Evolutionary conservation across 2,329 filamentous ascomycete genomes (phyloP), one percentile per base, ranked within the genome.

Genomic region (Cladophialophora immunda): DNA sequence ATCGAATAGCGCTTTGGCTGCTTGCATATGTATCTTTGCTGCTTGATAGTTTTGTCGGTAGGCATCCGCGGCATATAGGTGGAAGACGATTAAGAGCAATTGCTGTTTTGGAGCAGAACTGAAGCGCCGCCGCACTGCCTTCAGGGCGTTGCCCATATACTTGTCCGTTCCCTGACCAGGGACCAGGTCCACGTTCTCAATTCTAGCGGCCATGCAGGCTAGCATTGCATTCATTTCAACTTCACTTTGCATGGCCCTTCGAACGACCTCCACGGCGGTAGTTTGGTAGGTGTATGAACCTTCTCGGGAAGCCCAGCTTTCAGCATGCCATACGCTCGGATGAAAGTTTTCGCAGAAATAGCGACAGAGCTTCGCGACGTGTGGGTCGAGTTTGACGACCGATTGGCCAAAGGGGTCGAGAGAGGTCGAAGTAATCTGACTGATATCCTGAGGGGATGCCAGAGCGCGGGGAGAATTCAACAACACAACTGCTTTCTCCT

Each of bases 161-260:
- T 64, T 68, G 54, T 69, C 66, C 17, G 70, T 71, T 15, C 63
- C 64, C 58, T 71, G 68, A 22, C 64, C 64, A 8, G 68, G 66
- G 11, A 67, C 45, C 15, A 47, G 13, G 41, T 71, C 70, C 32
- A 71, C 70, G 47, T 70, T 68, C 52, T 71, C 66, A 7, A 66
- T 59, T 56, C 70, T 55, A n/a, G 70, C 64, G 13, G 70, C 66
- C 70, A 71, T 71, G 63, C 68, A 68, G 29, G 70, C 70, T 27
- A 71, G 57, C 58, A 71, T 69, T 5, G 70, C 70, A 52, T 70
- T 70, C 70, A 71, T 71, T 52, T 71, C 70, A 7, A 71, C 68
- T 45, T 71, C 70, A 29, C 64, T 70, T 41, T 69, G 66, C 68
- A 70, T 70, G 38, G 68, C 68, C 8, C 68, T 63, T 54, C 56